Percentiles rank a stretch among this genome's conserved stretches.
These are phyloP conservation scores for Hypoxylon sp. DNA, from an alignment of 2,329 filamentous ascomycete species.

Conservation along the genomic window DNA sequence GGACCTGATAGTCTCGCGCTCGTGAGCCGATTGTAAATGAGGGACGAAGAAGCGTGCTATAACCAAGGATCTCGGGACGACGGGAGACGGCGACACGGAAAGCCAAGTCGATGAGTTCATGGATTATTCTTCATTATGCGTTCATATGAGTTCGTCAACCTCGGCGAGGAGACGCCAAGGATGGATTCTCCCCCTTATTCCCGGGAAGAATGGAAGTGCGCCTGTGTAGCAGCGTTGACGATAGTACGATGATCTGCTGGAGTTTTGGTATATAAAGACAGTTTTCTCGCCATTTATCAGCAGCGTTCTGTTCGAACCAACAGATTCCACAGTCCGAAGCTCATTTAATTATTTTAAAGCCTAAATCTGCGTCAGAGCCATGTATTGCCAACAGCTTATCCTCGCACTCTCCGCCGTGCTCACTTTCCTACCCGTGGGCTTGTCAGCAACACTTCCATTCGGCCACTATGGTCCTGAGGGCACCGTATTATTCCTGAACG, in stretches of 20 bases:
- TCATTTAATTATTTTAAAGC: slow-evolving; percentile 7
- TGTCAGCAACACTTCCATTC: slow-evolving; percentile 34
- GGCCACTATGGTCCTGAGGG: slow-evolving; percentile 38
- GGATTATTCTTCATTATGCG: slow-evolving; percentile 8
- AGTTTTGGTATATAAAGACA: slow-evolving; percentile 33
- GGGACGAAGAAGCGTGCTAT: background rate
- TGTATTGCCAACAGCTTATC: slow-evolving; percentile 23
- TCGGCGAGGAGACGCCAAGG: slow-evolving; percentile 21
- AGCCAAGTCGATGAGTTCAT: slow-evolving; percentile 24
- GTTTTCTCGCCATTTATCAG: slow-evolving; percentile 1
- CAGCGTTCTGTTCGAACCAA: slow-evolving; percentile 1
- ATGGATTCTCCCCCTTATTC: slow-evolving; percentile 14
- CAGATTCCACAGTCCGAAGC: slow-evolving; percentile 13
- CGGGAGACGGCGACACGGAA: slow-evolving; percentile 5
- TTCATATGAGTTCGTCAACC: slow-evolving; percentile 6
- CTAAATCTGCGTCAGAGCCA: slow-evolving; percentile 18
- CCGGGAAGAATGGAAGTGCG: slow-evolving; percentile 15
- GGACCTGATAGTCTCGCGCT: slow-evolving; percentile 3
- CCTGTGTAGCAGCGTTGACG: slow-evolving; percentile 3
- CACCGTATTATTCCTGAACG: slow-evolving; percentile 37
- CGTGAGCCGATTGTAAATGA: slow-evolving; percentile 10
- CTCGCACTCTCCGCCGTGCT: slow-evolving; percentile 23
- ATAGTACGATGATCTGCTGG: slow-evolving; percentile 9
- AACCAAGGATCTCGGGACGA: slow-evolving; percentile 15
- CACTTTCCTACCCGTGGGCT: slow-evolving; percentile 20